phyloP scores from a whole-genome alignment of 2,329 filamentous ascomycete species.

The Phaeosphaeria sp. region DNA sequence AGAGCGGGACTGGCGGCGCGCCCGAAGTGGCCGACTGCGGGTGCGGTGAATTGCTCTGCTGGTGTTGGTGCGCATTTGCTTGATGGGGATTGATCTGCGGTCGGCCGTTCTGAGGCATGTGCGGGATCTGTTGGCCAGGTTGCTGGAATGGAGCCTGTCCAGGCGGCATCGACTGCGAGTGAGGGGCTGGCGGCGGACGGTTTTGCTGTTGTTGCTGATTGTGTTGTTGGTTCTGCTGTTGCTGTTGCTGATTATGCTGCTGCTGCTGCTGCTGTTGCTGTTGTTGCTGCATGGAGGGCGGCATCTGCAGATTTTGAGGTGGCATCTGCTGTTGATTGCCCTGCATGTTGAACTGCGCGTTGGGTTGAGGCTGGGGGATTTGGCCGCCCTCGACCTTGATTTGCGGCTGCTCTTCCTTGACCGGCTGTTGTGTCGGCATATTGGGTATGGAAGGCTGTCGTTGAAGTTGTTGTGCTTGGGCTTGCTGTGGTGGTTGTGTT shows the following conservation, averaged over 20 bases:
- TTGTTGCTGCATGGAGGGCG: conserved; percentile 26
- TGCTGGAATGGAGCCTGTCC: conserved; percentile 38
- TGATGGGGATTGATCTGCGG: conserved; percentile 48
- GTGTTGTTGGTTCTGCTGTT: conserved; percentile 27
- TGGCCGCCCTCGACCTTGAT: conserved; percentile 47
- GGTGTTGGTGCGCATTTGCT: conserved; percentile 41
- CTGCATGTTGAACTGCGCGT: conserved; percentile 37
- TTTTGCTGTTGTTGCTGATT: conserved; percentile 29
- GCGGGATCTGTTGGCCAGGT: conserved; percentile 36
- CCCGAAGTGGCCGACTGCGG: conserved; percentile 45
- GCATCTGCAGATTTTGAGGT: conserved; percentile 18
- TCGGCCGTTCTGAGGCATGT: conserved; percentile 34
- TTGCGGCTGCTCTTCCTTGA: conserved; percentile 44
- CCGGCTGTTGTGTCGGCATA: conserved; percentile 28
- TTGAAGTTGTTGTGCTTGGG: conserved; percentile 32
- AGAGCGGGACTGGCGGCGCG: conserved; percentile 49
- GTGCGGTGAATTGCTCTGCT: conserved; percentile 47
- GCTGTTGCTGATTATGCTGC: conserved; percentile 17
- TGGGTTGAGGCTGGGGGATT: conserved; percentile 28
- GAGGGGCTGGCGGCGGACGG: conserved; percentile 37
- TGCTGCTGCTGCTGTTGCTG: conserved; percentile 2
- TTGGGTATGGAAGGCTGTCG: conserved; percentile 38
- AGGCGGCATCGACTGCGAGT: conserved; percentile 36
- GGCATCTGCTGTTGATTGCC: conserved; percentile 25
- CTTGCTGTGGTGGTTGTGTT: conserved; percentile 26